Conservation (phyloP, 2,329 filamentous ascomycete genomes). For the Xylariales sp. region DNA sequence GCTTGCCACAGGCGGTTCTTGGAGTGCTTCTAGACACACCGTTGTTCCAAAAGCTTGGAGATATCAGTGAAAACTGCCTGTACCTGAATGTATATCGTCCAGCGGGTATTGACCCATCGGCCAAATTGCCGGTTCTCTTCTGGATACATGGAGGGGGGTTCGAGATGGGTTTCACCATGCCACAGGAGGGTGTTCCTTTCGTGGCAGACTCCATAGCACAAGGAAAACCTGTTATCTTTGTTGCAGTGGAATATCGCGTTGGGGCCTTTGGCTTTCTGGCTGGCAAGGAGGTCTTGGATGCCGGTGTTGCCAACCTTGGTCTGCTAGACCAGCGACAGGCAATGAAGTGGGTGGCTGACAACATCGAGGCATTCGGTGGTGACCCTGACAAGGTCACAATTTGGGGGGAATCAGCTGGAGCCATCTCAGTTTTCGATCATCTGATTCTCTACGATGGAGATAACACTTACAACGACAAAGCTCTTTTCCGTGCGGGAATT, state of each 20-base stretch:
- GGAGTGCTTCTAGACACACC: conserved; percentile 48
- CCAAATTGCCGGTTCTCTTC: conserved; percentile 61
- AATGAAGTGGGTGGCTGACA: conserved; percentile 71
- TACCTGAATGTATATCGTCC: conserved; percentile 57
- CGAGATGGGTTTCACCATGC: conserved; percentile 38
- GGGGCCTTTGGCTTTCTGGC: conserved; percentile 71
- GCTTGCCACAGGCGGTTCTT: conserved; percentile 30
- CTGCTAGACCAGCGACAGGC: conserved; percentile 68
- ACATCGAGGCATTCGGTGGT: conserved; percentile 70
- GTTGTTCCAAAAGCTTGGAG: conserved; percentile 49
- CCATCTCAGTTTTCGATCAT: conserved; percentile 74
- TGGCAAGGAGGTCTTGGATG: conserved; percentile 60
- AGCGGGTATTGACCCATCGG: conserved; percentile 43
- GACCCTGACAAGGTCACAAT: conserved; percentile 76
- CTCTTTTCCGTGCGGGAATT: conserved; percentile 71
- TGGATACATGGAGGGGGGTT: conserved; percentile 70
- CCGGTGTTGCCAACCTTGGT: conserved; percentile 66
- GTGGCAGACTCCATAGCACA: conserved; percentile 37
- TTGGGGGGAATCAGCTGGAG: conserved; percentile 69
- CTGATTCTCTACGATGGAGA: conserved; percentile 70
- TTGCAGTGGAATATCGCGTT: conserved; percentile 73
- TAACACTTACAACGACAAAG: conserved; percentile 67
- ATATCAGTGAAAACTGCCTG: conserved; percentile 60
- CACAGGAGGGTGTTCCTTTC: conserved; percentile 47
- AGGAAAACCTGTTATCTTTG: conserved; percentile 65